Conservation (phyloP, 192 early-diverging fungal genomes). For the Gigaspora rosea region DNA sequence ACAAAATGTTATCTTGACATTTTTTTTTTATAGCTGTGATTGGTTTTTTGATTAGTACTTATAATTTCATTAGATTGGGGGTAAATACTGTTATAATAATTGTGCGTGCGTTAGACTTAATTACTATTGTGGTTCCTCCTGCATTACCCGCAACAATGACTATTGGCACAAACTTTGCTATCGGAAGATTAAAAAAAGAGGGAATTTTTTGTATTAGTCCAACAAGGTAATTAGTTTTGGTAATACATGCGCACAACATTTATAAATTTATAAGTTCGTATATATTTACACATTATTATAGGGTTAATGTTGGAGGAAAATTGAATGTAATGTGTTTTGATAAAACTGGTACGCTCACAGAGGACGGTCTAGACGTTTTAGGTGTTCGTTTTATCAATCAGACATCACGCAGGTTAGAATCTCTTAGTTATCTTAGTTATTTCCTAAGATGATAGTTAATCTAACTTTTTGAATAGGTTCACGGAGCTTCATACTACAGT, state of each 20-base stretch:
- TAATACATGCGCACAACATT: neutral
- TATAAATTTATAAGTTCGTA: neutral
- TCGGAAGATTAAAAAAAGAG: conserved; percentile 73
- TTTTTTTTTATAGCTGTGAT: conserved; percentile 49
- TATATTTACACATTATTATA: conserved; percentile 16
- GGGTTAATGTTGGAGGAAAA: conserved; percentile 96
- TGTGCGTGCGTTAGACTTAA: conserved; percentile 91
- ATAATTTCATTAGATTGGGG: conserved; percentile 85
- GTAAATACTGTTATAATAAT: conserved; percentile 72
- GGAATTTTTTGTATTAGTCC: conserved; percentile 94
- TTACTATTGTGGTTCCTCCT: conserved; percentile 96
- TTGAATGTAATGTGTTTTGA: conserved; percentile 98
- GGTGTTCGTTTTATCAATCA: conserved; percentile 75
- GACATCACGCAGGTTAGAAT: conserved; percentile 15
- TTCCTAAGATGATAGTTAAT: neutral
- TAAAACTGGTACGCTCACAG: conserved; percentile 97
- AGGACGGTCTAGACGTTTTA: conserved; percentile 93
- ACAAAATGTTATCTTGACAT: neutral
- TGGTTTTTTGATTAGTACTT: conserved; percentile 85
- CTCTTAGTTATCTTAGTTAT: no score
- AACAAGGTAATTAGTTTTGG: conserved; percentile 41
- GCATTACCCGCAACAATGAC: conserved; percentile 98
- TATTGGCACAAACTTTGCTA: conserved; percentile 96
- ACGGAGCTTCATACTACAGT: conserved; percentile 18
- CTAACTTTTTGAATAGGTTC: neutral